Base-by-base conservation (phyloP, 257 asterid species). In the Coffea eugenioides region DNA sequence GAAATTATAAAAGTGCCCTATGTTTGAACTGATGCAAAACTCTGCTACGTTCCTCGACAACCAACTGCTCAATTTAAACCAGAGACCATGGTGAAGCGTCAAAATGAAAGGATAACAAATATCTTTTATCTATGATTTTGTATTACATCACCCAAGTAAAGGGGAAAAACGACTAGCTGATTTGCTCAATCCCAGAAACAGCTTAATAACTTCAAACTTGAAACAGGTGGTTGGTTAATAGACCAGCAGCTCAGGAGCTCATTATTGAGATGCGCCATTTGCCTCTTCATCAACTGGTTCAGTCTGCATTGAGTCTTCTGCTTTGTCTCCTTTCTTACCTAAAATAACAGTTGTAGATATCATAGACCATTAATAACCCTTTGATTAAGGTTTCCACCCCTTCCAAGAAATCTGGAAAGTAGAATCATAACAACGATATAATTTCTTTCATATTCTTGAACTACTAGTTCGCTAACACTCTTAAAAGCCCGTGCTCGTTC, bases 321-420 rank as follows among this genome's bases (percentile, higher is more conserved):
- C 73, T 73, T 88, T 91, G 65, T 90, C 97, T 2, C 88, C 92
- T 75, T 93, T 93, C 88, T 90, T 93, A 41, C 87, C 98, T 91
- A 89, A 81, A 81, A 66, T 13, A 25, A 79, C 34, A 68, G 15
- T 23, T 14, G 62, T 16, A 68, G 34, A 41, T 45, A 57, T 69
- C 57, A 48, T 70, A 13, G 71, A 31, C 36, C 5, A 78, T 3
- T 34, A 7, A 15, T 39, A 68, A 45, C 46, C 41, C 18, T 71
- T 64, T 15, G 46, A 54, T 31, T 49, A 67, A n/a, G 16, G 3
- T 5, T 61, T 48, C 20, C 21, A 71, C 0, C 25, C 71, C 23
- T 21, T 14, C 14, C 25, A 5, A 2, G 23, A 15, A 36, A 77
- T 27, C 46, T 20, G 49, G 51, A 27, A 59, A 48, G 54, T 8